Evolutionary conservation across 257 asterid species (phyloP), one percentile per base, ranked within the genome.

Genomic region (Capsicum chinense): DNA sequence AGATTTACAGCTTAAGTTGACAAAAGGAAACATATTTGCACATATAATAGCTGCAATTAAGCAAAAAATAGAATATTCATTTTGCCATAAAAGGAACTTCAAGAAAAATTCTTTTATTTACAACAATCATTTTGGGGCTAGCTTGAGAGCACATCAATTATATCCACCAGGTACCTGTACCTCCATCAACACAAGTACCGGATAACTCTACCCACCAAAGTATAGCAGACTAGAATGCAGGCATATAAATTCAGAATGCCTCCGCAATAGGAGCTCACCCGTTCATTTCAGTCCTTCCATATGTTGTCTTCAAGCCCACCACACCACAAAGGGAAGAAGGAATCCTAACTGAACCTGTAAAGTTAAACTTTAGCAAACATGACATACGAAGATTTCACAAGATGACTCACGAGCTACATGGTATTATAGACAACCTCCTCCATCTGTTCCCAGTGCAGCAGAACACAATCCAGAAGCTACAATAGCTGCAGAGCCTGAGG

Each of bases 361-460:
- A 50, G 56, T 50, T 79, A 21, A 85, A 59, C 85, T 81, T 62
- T 68, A 84, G 80, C 79, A 79, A 76, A 52, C 87, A 85, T 56
- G 37, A 17, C 8, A 69, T 71, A n/a, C 42, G 19, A 83, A 86
- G 69, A 63, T 33, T 42, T 42, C 42, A 11, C 47, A 83, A 84
- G 83, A 42, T 35, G 60, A 67, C 84, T 85, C 85, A 85, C 83
- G 83, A 83, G 82, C 62, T 87, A 71, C 58, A 62, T 66, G 84
- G 71, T 66, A 50, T 59, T 76, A 82, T 80, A 86, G 84, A 88
- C 92, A 91, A 96, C 99, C 99, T 97, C 99, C 98, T 57, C 98
- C 99, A 89, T 97, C 99, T 79, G 98, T 93, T 86, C 98, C 99
- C 56, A 97, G 82, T 84, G 99, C 98, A 83, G 99, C 99, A 78